phyloP scores from a whole-genome alignment of 2,329 filamentous ascomycete species.

The Aspergillus brasiliensis region DNA sequence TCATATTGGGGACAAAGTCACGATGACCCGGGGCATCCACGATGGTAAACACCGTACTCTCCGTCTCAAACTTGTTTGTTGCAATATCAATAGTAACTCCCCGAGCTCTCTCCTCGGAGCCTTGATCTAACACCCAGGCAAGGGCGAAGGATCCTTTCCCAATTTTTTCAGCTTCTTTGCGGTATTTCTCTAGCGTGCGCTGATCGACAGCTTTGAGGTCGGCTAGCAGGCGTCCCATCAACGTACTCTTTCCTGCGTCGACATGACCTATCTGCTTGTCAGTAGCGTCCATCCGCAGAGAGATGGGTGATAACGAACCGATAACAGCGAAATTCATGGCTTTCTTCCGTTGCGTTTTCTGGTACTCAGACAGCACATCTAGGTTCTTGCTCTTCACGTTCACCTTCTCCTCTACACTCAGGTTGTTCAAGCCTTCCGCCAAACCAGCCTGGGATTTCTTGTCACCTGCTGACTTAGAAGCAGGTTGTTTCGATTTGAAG shows the following conservation, averaged over 20 bases:
- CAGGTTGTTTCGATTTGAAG: constrained; percentile 46
- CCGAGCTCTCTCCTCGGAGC: constrained; percentile 81
- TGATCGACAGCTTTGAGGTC: constrained; percentile 88
- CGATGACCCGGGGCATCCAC: constrained; percentile 91
- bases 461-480: constrained; percentile 42
- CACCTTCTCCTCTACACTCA: constrained; percentile 53
- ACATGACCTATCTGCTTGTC: constrained; percentile 70
- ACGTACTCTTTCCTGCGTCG: constrained; percentile 94
- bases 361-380: constrained; percentile 79
- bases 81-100: constrained; percentile 97
- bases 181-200: constrained; percentile 83
- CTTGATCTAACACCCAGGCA: constrained; percentile 95
- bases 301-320: constrained; percentile 57
- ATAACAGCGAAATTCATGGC: constrained; percentile 91
- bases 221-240: constrained; percentile 92
- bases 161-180: constrained; percentile 83
- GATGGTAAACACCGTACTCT: constrained; percentile 85
- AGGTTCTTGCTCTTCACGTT: constrained; percentile 73
- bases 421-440: constrained; percentile 50
- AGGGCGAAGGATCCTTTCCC: constrained; percentile 95
- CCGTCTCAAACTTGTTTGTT: constrained; percentile 90
- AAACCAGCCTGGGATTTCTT: constrained; percentile 49
- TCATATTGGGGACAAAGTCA: constrained; percentile 99
- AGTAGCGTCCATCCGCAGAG: constrained; percentile 23
- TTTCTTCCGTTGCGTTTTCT: constrained; percentile 73